Conservation (phyloP, 2,329 filamentous ascomycete species). For the Byssochlamys sp. region DNA sequence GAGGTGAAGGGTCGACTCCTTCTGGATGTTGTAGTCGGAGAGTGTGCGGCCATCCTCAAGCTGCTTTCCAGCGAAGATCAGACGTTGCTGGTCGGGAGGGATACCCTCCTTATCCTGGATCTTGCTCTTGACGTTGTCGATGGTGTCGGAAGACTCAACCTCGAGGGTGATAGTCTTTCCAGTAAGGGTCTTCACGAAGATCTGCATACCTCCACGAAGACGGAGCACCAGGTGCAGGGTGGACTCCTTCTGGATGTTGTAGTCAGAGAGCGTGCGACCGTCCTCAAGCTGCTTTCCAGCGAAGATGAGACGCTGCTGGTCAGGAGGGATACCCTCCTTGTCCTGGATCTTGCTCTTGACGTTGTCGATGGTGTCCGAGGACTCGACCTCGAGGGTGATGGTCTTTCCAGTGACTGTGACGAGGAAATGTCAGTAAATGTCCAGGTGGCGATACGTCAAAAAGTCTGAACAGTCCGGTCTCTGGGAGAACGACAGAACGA, state of each 20-base stretch:
- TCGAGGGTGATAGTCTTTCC: conserved; percentile 59
- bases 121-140: conserved; percentile 94
- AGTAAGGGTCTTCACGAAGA: conserved; percentile 56
- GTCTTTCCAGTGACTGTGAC: conserved; percentile 51
- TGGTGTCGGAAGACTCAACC: conserved; percentile 68
- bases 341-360: conserved; percentile 53
- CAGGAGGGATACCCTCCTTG: conserved; percentile 51
- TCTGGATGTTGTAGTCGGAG: conserved; percentile 91
- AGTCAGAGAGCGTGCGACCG: conserved; percentile 46
- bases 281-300: conserved; percentile 51
- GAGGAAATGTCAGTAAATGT: conserved; percentile 17
- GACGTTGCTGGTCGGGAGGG: conserved; percentile 85
- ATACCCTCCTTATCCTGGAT: conserved; percentile 98
- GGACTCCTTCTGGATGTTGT: conserved; percentile 52
- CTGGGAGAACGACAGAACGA: background rate
- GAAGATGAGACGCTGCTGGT: conserved; percentile 51
- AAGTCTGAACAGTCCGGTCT: background rate
- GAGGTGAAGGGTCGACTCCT: conserved; percentile 76
- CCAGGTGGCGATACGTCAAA: conserved; percentile 10
- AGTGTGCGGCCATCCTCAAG: conserved; percentile 88
- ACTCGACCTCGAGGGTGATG: conserved; percentile 44
- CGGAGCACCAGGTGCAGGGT: conserved; percentile 68
- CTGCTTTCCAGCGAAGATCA: conserved; percentile 95
- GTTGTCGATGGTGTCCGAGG: conserved; percentile 42
- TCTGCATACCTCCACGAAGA: conserved; percentile 55